Conservation (phyloP, 169 alveolate genomes). For the Plasmodium cynomolgi region DNA sequence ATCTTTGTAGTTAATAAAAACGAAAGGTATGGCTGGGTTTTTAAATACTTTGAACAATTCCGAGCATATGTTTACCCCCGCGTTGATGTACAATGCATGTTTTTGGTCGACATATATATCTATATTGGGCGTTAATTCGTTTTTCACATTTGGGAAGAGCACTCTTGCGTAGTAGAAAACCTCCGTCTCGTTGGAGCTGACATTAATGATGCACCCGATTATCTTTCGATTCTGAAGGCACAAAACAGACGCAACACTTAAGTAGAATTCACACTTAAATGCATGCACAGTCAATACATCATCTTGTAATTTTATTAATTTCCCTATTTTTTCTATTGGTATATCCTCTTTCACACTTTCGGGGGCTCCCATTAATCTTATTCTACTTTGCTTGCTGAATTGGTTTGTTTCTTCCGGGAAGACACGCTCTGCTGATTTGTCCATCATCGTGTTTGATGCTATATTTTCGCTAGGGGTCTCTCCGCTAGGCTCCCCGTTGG, state of each 20-base stretch:
- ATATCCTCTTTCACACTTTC: conserved; percentile 34
- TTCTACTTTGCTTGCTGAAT: conserved; percentile 22
- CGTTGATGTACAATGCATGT: conserved; percentile 64
- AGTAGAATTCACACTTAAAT: conserved; percentile 10
- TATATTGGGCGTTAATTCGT: conserved; percentile 22
- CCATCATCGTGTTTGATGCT: not conserved
- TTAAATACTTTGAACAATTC: conserved; percentile 57
- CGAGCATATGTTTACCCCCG: conserved; percentile 37
- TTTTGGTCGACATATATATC: conserved; percentile 62
- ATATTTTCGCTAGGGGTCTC: not conserved
- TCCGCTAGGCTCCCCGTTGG: not conserved
- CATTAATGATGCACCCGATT: conserved; percentile 52
- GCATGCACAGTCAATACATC: conserved; percentile 54
- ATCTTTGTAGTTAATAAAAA: conserved; percentile 71
- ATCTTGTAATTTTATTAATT: conserved; percentile 30
- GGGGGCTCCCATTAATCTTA: conserved; percentile 68
- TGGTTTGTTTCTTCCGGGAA: not conserved
- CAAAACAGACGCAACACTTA: conserved; percentile 66
- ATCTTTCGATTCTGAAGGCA: conserved; percentile 49
- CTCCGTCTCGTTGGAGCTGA: conserved; percentile 38
- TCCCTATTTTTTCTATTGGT: conserved; percentile 59
- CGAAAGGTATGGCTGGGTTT: conserved; percentile 40
- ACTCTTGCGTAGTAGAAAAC: conserved; percentile 37
- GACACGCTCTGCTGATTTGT: not conserved
- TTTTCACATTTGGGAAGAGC: conserved; percentile 20